These are phyloP conservation scores for Lippia alba DNA, from an alignment of 305 asterid genomes.

Conservation along the genomic window DNA sequence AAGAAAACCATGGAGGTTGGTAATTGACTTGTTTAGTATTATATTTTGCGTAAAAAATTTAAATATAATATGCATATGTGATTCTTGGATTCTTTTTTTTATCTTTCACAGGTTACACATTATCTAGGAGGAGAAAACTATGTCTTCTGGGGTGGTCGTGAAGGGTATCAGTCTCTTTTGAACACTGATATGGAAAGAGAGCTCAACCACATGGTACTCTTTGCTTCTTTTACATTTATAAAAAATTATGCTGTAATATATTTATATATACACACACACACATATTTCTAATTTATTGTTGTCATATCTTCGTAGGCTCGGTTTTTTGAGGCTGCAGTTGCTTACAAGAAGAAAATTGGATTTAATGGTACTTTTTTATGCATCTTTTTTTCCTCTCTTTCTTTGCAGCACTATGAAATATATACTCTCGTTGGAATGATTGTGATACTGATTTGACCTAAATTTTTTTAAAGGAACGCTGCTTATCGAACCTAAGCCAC, in stretches of 20 bases:
- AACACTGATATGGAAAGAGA: conserved; percentile 98
- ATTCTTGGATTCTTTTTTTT: not conserved
- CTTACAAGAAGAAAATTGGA: conserved; percentile 95
- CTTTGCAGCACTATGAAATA: too few relatives aligned
- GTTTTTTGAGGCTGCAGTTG: conserved; percentile 89
- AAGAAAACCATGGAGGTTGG: conserved; percentile 94
- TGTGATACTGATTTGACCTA: too few relatives aligned
- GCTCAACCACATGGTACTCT: conserved; percentile 80
- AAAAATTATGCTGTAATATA: not conserved
- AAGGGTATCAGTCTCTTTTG: conserved; percentile 92
- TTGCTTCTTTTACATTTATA: not conserved
- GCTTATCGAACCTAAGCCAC: conserved; percentile 97
- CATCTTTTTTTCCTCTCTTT: not conserved
- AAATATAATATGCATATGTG: not conserved
- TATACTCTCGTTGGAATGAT: too few relatives aligned
- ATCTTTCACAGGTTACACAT: conserved; percentile 72
- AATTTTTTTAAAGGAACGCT: conserved; percentile 67
- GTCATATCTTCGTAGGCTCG: conserved; percentile 63
- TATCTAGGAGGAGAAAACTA: conserved; percentile 97
- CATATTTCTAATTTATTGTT: not conserved
- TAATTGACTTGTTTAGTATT: conserved; percentile 12
- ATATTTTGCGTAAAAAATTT: not conserved
- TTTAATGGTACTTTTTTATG: conserved; percentile 74
- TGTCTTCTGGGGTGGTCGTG: conserved; percentile 99
- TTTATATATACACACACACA: too few relatives aligned